Base-by-base conservation (phyloP, 805 yeast genomes). In the Kuraishia hungarica region DNA sequence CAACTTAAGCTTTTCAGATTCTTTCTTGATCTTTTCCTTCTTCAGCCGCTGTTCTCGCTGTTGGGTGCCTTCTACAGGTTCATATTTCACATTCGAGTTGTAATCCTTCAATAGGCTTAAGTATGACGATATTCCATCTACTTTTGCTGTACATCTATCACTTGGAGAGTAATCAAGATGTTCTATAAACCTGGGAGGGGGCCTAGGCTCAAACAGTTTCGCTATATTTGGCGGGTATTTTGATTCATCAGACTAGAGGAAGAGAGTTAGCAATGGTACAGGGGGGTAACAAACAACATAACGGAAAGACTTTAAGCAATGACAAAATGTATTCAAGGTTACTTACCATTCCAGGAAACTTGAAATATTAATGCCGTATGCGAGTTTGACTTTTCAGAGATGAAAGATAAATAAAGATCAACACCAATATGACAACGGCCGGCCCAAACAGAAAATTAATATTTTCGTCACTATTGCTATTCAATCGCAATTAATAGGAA, bases 191-290 rank as follows among this genome's bases (percentile, higher is more conserved):
- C 75, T 72, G n/a, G 81, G 65, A 28, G 88, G 87, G 11, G 82
- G 80, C 48, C 78, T 73, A 4, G 88, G 84, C 6, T 73, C 72
- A 62, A 84, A 84, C 26, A 84, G 74, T 62, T 76, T 73, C 55
- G 77, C 79, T 49, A 84, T 70, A 26, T 51, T 51, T 19, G 60
- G 58, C 1, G 69, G 63, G 55, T 59, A 67, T 54, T 62, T 61
- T 15, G 62, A 54, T 24, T 54, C 51, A 24, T 35, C 43, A 35
- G 43, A 35, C 43, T 35, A 15, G 3, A 35, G 11, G 43, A 15
- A 35, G 17, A 13, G 43, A 35, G n/a, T 35, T 35, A 35, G 43
- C 3, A 35, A 35, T 26, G 29, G 29, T 6, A 26, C 29, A 26
- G 10, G 5, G 29, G 29, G 8, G 10, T n/a, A n/a, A n/a, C n/a